Conservation (phyloP, 2,329 filamentous ascomycete species). For the Penicillium sp. region DNA sequence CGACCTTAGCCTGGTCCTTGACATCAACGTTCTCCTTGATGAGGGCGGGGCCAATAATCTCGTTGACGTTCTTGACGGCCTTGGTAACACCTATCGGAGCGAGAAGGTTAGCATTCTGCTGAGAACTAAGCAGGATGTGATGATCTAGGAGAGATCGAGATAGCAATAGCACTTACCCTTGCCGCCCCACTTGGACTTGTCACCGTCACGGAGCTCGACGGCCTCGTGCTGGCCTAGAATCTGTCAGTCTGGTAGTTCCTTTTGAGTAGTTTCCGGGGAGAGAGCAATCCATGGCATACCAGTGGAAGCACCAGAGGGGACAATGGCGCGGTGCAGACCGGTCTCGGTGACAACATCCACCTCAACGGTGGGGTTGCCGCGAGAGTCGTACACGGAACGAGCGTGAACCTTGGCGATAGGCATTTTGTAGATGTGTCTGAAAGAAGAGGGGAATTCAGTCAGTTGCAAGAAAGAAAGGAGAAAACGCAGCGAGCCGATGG, state of each 20-base stretch:
- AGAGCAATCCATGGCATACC: constrained; percentile 60
- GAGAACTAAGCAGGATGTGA: neutral
- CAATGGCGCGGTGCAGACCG: constrained; percentile 95
- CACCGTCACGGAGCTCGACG: constrained; percentile 86
- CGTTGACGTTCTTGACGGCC: constrained; percentile 86
- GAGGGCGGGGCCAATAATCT: constrained; percentile 75
- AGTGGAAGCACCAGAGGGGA: constrained; percentile 94
- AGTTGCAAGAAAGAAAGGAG: constrained; percentile 22
- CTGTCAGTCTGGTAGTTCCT: constrained; percentile 1
- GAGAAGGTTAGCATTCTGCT: neutral
- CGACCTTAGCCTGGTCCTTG: constrained; percentile 82
- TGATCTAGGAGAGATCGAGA: too few relatives aligned
- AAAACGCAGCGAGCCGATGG: constrained; percentile 18
- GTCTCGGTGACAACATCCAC: constrained; percentile 96
- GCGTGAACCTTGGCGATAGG: constrained; percentile 87
- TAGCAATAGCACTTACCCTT: constrained; percentile 62
- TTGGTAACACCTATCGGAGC: constrained; percentile 65
- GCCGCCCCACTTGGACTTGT: constrained; percentile 83
- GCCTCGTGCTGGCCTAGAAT: constrained; percentile 81
- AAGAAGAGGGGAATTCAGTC: constrained; percentile 32
- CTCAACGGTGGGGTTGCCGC: constrained; percentile 97
- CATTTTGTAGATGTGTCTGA: constrained; percentile 65
- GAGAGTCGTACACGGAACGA: constrained; percentile 97
- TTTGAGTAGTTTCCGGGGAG: neutral
- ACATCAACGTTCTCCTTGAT: constrained; percentile 83